These are phyloP conservation scores for Fraxinus latifolia DNA, from an alignment of 305 asterid species.

Conservation along the genomic window DNA sequence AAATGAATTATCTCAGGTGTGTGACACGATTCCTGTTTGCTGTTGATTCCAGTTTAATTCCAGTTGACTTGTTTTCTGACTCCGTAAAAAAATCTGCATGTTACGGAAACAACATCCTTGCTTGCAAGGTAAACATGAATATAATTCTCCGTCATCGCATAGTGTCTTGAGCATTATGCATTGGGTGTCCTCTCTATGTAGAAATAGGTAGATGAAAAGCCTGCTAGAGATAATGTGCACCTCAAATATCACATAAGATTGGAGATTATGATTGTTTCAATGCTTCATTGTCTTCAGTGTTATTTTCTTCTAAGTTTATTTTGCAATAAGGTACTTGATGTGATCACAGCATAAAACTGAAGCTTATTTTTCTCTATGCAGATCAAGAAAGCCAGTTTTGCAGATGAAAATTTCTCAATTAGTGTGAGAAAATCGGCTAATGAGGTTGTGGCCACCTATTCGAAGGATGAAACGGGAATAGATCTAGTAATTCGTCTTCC, in stretches of 20 bases:
- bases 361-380: conserved; percentile 41
- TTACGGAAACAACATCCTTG: background rate
- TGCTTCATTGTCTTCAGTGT: background rate
- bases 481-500: conserved; percentile 96
- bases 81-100: background rate
- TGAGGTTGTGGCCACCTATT: conserved; percentile 96
- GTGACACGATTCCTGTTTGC: conserved; percentile 18
- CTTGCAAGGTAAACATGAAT: background rate
- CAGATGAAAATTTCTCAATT: conserved; percentile 82
- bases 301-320: background rate
- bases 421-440: conserved; percentile 90
- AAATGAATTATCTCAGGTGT: conserved; percentile 82
- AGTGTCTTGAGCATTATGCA: background rate
- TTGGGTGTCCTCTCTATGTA: background rate
- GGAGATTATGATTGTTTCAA: background rate
- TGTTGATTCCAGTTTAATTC: background rate
- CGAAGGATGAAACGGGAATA: conserved; percentile 95
- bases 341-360: conserved; percentile 19
- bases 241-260: background rate
- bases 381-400: conserved; percentile 78
- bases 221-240: background rate
- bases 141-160: background rate
- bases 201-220: background rate
- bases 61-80: background rate
- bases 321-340: conserved; percentile 8